Evolutionary conservation across 1,139 yeast genomes (phyloP), one percentile per base, ranked within the genome.

Genomic region (Candida buenavistaensis): DNA sequence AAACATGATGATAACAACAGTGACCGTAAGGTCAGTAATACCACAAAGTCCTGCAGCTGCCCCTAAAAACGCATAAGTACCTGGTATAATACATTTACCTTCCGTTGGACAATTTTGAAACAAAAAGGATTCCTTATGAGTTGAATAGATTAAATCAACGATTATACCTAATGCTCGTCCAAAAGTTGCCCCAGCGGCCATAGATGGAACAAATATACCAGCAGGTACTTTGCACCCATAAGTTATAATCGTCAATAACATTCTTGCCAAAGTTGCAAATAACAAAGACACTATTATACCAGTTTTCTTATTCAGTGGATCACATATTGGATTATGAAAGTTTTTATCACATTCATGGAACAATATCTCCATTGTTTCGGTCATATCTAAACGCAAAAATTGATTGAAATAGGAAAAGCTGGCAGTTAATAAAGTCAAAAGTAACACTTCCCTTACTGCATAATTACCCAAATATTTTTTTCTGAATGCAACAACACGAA

Each of bases 21-120:
- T 82, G 3, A 92, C 85, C 0, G 97, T 89, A 44, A 94, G 65
- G 48, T 92, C 87, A 0, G 98, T 92, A 14, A 89, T 88, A 3
- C 98, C 98, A 55, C 95, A 82, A 32, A 94, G 68, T 0, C 96
- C 89, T 2, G 97, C 94, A 1, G 95, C 97, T 0, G 98, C 97
- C 2, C 98, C 99, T n/a, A 94, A 73, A 41, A 94, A 82, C 0
- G 98, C 96, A 58, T 90, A 92, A 0, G 95, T 88, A 0, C 97
- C 97, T 0, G 97, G 95, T 2, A 90, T 86, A 14, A 90, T 77
- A 51, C 95, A 87, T 22, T 62, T 66, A 0, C 62, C 71, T 13
- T 46, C 53, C 4, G 42, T 46, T 1, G 67, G 54, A 41, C 80
- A 79, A 36, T 75, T 64, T 23, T 72, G 41, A 49, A 85, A 85